Conservation (phyloP, 2,329 filamentous ascomycete genomes). For the Simplicillium sp. region DNA sequence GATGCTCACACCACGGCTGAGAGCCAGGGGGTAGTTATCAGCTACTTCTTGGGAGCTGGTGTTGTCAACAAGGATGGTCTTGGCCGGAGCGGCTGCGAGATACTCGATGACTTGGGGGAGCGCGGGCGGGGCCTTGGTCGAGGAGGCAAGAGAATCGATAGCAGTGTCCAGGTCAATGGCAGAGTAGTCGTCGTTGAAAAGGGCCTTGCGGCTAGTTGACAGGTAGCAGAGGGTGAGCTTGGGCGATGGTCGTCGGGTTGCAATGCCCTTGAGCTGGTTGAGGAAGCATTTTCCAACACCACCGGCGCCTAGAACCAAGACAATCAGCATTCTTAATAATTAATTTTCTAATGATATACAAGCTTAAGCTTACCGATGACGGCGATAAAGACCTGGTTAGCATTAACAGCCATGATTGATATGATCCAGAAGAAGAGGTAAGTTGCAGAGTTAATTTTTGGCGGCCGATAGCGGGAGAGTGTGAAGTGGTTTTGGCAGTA, state of each 20-base stretch:
- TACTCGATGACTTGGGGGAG: slow-evolving; percentile 67
- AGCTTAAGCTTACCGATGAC: slow-evolving; percentile 32
- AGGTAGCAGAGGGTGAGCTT: slow-evolving; percentile 76
- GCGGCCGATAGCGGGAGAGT: background rate
- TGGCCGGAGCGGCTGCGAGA: slow-evolving; percentile 67
- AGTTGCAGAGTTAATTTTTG: background rate
- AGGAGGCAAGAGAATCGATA: slow-evolving; percentile 54
- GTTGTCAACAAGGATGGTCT: slow-evolving; percentile 85
- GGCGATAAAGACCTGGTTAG: slow-evolving; percentile 41
- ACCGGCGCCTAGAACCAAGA: slow-evolving; percentile 59
- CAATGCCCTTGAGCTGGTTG: slow-evolving; percentile 63
- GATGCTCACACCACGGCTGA: slow-evolving; percentile 75
- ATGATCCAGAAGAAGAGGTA: background rate
- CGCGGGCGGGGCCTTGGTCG: slow-evolving; percentile 54
- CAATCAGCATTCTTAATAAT: slow-evolving; percentile 4
- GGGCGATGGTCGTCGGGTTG: slow-evolving; percentile 55
- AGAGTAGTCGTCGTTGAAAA: slow-evolving; percentile 66
- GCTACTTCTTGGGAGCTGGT: slow-evolving; percentile 86
- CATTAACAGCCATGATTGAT: slow-evolving; percentile 27
- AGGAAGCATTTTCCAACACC: slow-evolving; percentile 92
- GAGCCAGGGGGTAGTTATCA: slow-evolving; percentile 69
- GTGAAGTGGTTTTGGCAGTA: background rate
- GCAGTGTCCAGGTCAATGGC: slow-evolving; percentile 51
- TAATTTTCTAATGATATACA: slow-evolving; percentile 4
- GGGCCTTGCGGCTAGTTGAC: slow-evolving; percentile 72